These are phyloP conservation scores for Ambrosiella beaveri DNA, from an alignment of 2,329 filamentous ascomycete genomes.

Conservation along the genomic window DNA sequence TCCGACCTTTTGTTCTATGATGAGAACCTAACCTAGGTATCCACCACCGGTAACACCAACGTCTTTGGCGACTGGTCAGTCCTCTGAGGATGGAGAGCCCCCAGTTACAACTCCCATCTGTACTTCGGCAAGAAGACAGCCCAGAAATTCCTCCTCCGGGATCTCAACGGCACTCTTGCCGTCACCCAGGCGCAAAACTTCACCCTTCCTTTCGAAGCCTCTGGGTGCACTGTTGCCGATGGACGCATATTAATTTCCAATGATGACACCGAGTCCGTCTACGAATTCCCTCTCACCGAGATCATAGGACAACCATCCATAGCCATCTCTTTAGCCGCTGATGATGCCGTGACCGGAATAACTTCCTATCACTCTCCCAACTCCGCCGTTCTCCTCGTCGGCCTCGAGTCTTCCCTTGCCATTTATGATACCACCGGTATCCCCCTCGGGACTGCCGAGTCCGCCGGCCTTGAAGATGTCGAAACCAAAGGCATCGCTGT, in stretches of 20 bases:
- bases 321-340: not conserved
- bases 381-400: not conserved
- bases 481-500: slow-evolving; percentile 26
- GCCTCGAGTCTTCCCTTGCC: not conserved
- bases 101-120: slow-evolving; percentile 22
- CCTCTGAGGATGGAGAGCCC: slow-evolving; percentile 28
- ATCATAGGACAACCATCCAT: slow-evolving; percentile 17
- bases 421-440: slow-evolving; percentile 24
- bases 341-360: not conserved
- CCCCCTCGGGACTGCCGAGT: slow-evolving; percentile 21
- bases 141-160: slow-evolving; percentile 20
- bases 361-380: not conserved
- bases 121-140: not conserved
- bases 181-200: slow-evolving; percentile 28
- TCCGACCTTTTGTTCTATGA: slow-evolving; percentile 23
- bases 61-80: slow-evolving; percentile 30
- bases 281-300: slow-evolving; percentile 24
- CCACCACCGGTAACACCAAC: slow-evolving; percentile 16
- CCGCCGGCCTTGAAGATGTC: slow-evolving; percentile 25
- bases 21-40: slow-evolving; percentile 19
- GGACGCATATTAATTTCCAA: slow-evolving; percentile 25
- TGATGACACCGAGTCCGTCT: slow-evolving; percentile 23
- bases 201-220: slow-evolving; percentile 23
- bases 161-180: slow-evolving; percentile 18
- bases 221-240: slow-evolving; percentile 25